Conservation (phyloP, 257 asterid genomes). For the Nicotiana otophora region DNA sequence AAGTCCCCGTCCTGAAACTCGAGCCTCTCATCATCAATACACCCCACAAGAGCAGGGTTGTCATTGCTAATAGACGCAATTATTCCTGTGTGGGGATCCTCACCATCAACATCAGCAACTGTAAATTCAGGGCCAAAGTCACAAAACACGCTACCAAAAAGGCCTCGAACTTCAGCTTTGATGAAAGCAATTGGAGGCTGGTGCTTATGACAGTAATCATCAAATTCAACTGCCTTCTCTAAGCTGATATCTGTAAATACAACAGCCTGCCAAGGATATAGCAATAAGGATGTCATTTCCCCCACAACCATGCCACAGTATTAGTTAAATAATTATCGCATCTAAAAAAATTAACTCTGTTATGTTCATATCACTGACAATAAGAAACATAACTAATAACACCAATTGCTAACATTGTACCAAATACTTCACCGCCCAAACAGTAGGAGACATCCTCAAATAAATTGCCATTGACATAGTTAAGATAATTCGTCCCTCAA, state of each 20-base stretch:
- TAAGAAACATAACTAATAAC: neutral
- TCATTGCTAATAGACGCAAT: constrained; percentile 85
- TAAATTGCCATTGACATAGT: neutral
- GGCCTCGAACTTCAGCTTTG: constrained; percentile 87
- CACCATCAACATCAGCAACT: constrained; percentile 84
- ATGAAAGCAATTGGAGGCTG: constrained; percentile 92
- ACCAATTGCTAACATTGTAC: neutral
- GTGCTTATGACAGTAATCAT: constrained; percentile 79
- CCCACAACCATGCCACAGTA: neutral
- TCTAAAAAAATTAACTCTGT: neutral
- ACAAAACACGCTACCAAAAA: constrained; percentile 78
- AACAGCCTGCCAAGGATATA: constrained; percentile 58
- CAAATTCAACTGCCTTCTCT: constrained; percentile 57
- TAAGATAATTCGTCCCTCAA: neutral
- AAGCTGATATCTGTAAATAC: constrained; percentile 69
- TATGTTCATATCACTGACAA: neutral
- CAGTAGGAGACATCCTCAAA: neutral
- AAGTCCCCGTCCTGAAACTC: constrained; percentile 93
- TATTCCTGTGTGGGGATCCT: constrained; percentile 90
- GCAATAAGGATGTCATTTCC: neutral
- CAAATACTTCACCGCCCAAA: neutral
- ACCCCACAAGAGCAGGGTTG: constrained; percentile 80
- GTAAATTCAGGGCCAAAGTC: constrained; percentile 92
- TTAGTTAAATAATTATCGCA: neutral
- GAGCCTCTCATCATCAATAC: constrained; percentile 94